A percentile compares a stretch with the other conserved stretches of the same genome.
Conservation (phyloP, 2,329 filamentous ascomycete species). For the Trichophyton benhamiae region DNA sequence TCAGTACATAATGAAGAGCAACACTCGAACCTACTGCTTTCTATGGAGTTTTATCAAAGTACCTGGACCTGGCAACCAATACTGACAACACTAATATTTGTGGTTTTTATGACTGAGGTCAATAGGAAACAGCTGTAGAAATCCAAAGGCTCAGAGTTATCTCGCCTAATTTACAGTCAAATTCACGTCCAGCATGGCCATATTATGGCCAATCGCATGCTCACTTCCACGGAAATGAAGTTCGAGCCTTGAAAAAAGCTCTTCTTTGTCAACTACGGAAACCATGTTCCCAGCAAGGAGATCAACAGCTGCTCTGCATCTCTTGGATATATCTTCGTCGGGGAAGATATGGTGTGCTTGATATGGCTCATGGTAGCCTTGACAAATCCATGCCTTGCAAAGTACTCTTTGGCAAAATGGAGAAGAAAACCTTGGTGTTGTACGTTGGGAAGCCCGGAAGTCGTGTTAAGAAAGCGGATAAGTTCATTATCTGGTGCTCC, state of each 20-base stretch:
- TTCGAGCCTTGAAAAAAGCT: neutral
- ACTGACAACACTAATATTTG: too few relatives aligned
- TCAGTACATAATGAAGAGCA: too few relatives aligned
- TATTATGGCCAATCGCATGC: neutral
- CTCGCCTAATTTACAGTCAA: neutral
- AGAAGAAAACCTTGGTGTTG: slow-evolving; percentile 4
- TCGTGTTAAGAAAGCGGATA: neutral
- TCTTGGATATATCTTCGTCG: neutral
- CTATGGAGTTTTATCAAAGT: too few relatives aligned
- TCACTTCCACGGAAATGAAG: neutral
- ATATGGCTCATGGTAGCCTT: neutral
- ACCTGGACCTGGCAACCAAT: too few relatives aligned
- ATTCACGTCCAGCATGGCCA: neutral
- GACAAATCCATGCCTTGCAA: neutral
- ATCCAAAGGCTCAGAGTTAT: neutral
- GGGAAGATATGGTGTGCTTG: neutral
- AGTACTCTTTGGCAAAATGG: neutral
- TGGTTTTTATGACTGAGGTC: too few relatives aligned
- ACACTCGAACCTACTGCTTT: too few relatives aligned
- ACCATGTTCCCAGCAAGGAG: neutral
- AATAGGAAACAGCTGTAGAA: too few relatives aligned
- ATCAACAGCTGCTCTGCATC: neutral
- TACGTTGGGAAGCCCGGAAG: slow-evolving; percentile 2
- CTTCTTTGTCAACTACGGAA: neutral
- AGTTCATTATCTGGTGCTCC: slow-evolving; percentile 7